A percentile compares a stretch with the other conserved stretches of the same genome.
phyloP scores from a whole-genome alignment of 2,329 filamentous ascomycete genomes.

The Trichoderma breve region DNA sequence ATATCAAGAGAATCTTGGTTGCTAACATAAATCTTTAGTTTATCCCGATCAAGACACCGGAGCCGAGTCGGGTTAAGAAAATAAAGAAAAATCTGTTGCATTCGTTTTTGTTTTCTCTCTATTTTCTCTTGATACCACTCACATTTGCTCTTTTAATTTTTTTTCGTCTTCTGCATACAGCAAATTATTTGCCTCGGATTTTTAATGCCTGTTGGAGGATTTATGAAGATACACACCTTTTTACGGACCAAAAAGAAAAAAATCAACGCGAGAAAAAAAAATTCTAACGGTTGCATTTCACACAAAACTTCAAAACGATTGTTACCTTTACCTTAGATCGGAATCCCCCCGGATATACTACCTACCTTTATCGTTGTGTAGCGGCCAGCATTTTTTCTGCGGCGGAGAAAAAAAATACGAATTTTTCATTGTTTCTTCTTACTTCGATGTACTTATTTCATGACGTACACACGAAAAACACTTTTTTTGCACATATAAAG shows the following conservation, averaged over 20 bases:
- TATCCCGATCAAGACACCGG: conserved; percentile 18
- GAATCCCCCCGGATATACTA: neutral
- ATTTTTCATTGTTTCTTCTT: neutral
- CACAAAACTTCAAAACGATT: neutral
- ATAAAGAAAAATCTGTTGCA: neutral
- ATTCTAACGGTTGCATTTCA: neutral
- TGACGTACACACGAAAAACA: neutral
- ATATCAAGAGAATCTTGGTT: neutral
- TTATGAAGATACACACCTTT: neutral
- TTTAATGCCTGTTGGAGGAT: conserved; percentile 3
- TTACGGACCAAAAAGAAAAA: neutral
- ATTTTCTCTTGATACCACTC: conserved; percentile 15
- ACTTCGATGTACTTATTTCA: neutral
- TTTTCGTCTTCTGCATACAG: neutral
- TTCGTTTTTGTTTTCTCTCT: neutral
- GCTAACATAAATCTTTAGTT: neutral
- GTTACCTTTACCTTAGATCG: neutral
- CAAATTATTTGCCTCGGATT: conserved; percentile 6
- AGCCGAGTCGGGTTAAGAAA: neutral
- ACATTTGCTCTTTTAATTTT: neutral
- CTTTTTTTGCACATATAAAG: neutral
- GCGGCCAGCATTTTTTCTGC: neutral
- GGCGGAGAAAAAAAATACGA: neutral
- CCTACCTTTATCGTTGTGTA: neutral
- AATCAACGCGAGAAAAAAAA: neutral